Base-by-base conservation (phyloP, 108 stramenopile species). In the Nitzschia sp. region DNA sequence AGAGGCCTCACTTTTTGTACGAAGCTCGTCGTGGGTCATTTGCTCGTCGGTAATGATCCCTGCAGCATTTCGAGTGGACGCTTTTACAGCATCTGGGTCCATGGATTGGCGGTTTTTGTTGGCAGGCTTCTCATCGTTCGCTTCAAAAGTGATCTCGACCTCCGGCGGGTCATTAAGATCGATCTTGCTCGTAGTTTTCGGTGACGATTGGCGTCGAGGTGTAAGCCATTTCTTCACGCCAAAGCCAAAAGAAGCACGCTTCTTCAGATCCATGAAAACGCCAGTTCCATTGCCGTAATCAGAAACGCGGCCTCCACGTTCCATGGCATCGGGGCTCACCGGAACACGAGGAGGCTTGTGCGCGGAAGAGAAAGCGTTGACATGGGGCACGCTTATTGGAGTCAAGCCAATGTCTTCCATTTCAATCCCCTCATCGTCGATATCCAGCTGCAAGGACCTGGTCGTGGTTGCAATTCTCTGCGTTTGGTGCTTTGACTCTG, bases 151-250 rank as follows among this genome's bases (percentile, higher is more conserved):
- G 1, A 25, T 23, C 59, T 62, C 59, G 25, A 32, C 36, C 18
- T 71, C 70, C 9, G 70, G 70, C 18, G 70, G 70, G 54, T 71
- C 70, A 33, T 17, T 42, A 5, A 32, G 15, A 28, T 65, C 28
- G n/a, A 42, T 56, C 45, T n/a, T 51, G 11, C 34, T 53, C 5
- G 24, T 27, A 8, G 24, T 27, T 4, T 53, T 31, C 38, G 36
- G 45, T 1, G 31, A 45, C 15, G 38, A 42, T 21, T 19, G 4
- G 18, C 21, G 11, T 57, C 62, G 48, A 19, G 71, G 71, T 5
- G 71, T 72, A 25, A 72, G 46, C 71, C 71, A 72, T 59, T 72
- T 72, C 56, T 64, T 64, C 18, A 72, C 47, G 27, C 29, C 61
- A 62, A 62, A 62, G 13, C 61, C 61, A 25, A 34, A 23, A 0